A percentile compares a stretch with the other conserved stretches of the same genome.
Conservation (phyloP, 805 yeast species). For the Starmerella bacillaris region DNA sequence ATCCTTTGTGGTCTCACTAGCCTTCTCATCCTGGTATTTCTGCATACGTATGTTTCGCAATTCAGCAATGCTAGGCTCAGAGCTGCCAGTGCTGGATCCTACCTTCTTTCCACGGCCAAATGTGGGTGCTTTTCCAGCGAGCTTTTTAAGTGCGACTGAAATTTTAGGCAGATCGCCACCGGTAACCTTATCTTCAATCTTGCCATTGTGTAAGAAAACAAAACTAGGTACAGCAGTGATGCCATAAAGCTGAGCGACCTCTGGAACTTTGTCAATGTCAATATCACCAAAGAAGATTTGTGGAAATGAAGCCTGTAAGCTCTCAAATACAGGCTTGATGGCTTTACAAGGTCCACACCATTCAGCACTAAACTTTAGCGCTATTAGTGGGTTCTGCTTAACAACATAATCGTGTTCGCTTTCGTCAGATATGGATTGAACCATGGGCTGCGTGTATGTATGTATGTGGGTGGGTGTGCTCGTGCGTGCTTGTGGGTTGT, state of each 20-base stretch:
- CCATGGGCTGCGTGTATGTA: constrained; percentile 5
- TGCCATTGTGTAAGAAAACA: constrained; percentile 60
- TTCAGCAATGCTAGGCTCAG: background rate
- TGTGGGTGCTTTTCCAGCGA: constrained; percentile 3
- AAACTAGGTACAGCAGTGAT: constrained; percentile 51
- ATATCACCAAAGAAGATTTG: constrained; percentile 61
- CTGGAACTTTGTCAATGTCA: constrained; percentile 66
- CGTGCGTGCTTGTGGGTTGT: too few relatives aligned
- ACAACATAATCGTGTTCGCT: constrained; percentile 4
- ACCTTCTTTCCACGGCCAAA: constrained; percentile 12
- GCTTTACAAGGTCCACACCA: constrained; percentile 99
- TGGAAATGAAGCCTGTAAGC: constrained; percentile 38
- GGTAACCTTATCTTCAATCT: constrained; percentile 35
- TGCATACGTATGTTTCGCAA: too few relatives aligned
- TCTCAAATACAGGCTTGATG: constrained; percentile 84
- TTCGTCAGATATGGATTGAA: constrained; percentile 3
- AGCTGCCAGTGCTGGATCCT: constrained; percentile 3
- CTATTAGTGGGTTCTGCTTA: constrained; percentile 23
- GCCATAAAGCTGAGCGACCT: constrained; percentile 47
- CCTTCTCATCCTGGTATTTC: too few relatives aligned
- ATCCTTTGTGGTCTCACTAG: too few relatives aligned
- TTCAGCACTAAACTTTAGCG: constrained; percentile 70
- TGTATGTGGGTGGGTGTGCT: background rate
- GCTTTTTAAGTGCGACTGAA: constrained; percentile 5
- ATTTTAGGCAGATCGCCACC: constrained; percentile 19